Evolutionary conservation across 2,329 filamentous ascomycete species (phyloP), one percentile per base, ranked within the genome.

Genomic region (Stachybotrys chlorohalonatus): DNA sequence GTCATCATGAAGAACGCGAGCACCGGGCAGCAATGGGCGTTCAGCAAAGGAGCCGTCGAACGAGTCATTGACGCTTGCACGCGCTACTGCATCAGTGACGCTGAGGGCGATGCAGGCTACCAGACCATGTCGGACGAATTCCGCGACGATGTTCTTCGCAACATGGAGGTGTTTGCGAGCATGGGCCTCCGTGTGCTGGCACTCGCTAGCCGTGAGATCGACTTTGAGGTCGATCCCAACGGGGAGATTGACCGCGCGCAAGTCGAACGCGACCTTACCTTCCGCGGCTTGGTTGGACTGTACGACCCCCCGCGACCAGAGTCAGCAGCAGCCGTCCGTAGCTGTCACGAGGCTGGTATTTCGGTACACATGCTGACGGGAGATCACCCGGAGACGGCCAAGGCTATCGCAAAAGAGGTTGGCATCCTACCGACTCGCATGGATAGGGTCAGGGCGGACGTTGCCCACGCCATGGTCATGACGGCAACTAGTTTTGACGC

Each of bases 251-350:
- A 78, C 13, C 81, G 85, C 9, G 73, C 75, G 3, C 68, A 72
- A 8, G 70, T 87, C 30, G 85, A 88, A 63, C 74, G 73, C 32
- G 74, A 82, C 47, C 76, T 89, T 30, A 75, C 75, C 49, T 87
- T 88, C 69, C 78, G 81, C 49, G 86, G 86, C 49, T 74, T 89
- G 6, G 78, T 88, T 56, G 86, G 85, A 48, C 77, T 89, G 6
- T 88, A 87, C 59, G 86, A 89, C 60, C 86, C 86, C 6, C 86
- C 86, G 56, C 84, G 86, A 1, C 74, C 80, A 0, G 86, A 89
- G 64, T 85, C 86, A 2, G 81, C 79, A 1, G 77, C 73, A 1
- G 80, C 83, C 5, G 83, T 86, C 42, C 69, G 73, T 31, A 71
- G 76, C 56, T 86, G 83, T 61, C 82, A 84, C 59, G 70, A 76